A percentile compares a stretch with the other conserved stretches of the same genome.
Conservation (phyloP, 1,284 basidiomycete genomes). For the Melampsora abietis-canadensis region DNA sequence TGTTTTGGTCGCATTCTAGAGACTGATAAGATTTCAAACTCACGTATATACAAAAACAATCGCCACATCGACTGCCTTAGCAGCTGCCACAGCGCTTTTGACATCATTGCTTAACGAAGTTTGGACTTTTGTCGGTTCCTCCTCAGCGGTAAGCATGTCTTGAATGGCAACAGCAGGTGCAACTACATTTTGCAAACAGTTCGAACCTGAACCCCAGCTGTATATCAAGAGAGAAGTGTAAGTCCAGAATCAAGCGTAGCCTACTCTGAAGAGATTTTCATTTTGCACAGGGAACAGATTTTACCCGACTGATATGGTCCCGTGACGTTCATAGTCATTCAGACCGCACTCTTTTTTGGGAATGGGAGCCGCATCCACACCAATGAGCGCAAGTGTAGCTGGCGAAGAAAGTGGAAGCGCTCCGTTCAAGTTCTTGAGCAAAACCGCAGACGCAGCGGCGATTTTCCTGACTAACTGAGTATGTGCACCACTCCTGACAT, state of each 20-base stretch:
- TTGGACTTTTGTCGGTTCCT: slow-evolving; percentile 17
- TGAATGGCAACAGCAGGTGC: slow-evolving; percentile 32
- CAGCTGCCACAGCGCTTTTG: slow-evolving; percentile 43
- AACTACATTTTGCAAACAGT: slow-evolving; percentile 29
- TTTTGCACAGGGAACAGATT: too few relatives aligned
- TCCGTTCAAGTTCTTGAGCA: slow-evolving; percentile 49
- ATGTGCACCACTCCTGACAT: background rate
- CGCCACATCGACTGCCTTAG: slow-evolving; percentile 33
- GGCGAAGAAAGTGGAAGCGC: slow-evolving; percentile 46
- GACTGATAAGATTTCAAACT: background rate
- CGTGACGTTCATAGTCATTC: background rate
- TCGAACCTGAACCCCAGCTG: slow-evolving; percentile 39
- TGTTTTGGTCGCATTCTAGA: background rate
- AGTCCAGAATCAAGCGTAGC: too few relatives aligned
- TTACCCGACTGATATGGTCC: background rate
- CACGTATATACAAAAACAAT: slow-evolving; percentile 45
- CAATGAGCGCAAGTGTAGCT: slow-evolving; percentile 30
- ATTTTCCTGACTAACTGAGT: slow-evolving; percentile 47
- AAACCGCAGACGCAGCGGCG: slow-evolving; percentile 47
- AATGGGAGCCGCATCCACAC: slow-evolving; percentile 39
- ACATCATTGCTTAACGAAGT: slow-evolving; percentile 25
- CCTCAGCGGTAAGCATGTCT: slow-evolving; percentile 3
- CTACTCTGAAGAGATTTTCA: too few relatives aligned
- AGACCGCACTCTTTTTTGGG: background rate
- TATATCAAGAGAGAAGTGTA: background rate